phyloP scores from a whole-genome alignment of 768 basidiomycete genomes.

The Russula lepida region DNA sequence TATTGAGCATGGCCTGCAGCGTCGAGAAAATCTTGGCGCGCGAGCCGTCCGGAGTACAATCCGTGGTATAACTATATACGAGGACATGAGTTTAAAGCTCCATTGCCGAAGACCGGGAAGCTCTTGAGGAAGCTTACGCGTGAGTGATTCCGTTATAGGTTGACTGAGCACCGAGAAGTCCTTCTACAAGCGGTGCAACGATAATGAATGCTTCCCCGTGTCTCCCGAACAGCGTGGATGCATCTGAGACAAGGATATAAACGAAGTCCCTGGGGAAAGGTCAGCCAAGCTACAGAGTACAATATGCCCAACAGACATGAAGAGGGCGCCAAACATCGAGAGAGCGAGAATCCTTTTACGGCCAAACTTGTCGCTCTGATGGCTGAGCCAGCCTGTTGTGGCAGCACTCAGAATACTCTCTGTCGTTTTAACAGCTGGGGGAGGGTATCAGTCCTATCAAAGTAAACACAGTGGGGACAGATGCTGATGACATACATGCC shows the following conservation, averaged over 20 bases:
- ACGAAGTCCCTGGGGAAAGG: conserved; percentile 16
- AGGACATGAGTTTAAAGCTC: neutral
- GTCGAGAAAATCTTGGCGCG: conserved; percentile 21
- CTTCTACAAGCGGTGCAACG: conserved; percentile 20
- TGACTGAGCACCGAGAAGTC: conserved; percentile 20
- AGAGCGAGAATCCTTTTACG: conserved; percentile 19
- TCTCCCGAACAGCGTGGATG: conserved; percentile 11
- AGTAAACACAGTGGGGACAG: neutral
- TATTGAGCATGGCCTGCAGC: conserved; percentile 22
- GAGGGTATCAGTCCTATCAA: neutral
- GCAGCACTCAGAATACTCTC: conserved; percentile 21
- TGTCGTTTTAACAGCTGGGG: conserved; percentile 20
- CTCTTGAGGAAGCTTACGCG: conserved; percentile 9
- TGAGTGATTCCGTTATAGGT: conserved; percentile 22
- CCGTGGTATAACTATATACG: conserved; percentile 17
- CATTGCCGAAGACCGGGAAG: neutral
- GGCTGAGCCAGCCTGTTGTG: conserved; percentile 22
- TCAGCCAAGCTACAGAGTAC: neutral
- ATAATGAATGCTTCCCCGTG: conserved; percentile 21
- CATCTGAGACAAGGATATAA: conserved; percentile 21
- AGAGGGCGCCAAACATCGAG: conserved; percentile 22
- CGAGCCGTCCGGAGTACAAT: conserved; percentile 21
- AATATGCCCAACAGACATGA: conserved; percentile 14
- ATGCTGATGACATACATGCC: conserved; percentile 14
- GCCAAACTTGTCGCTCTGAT: conserved; percentile 18